Conservation (phyloP, 495 filamentous ascomycete species). For the Annulohypoxylon maeteangense region DNA sequence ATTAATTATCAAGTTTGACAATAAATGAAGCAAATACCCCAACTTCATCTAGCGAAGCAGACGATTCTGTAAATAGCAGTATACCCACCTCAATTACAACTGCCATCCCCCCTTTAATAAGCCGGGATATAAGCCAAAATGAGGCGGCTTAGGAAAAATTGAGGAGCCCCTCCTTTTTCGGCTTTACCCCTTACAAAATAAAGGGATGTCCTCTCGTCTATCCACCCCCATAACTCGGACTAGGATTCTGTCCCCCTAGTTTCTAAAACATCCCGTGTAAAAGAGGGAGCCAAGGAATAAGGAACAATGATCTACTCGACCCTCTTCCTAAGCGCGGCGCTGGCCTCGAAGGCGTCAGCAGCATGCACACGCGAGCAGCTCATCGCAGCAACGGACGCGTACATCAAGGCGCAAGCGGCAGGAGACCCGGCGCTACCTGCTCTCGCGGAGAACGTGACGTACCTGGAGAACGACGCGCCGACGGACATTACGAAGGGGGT, state of each 20-base stretch:
- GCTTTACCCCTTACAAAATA: conserved; percentile 32
- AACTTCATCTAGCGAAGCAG: not conserved
- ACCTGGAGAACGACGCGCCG: conserved; percentile 47
- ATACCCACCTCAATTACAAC: conserved; percentile 19
- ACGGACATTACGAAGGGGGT: conserved; percentile 44
- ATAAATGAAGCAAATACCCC: not conserved
- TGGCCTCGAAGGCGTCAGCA: conserved; percentile 37
- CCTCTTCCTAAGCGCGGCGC: conserved; percentile 22
- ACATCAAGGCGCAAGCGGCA: conserved; percentile 40
- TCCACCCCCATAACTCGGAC: not conserved
- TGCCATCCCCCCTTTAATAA: conserved; percentile 34
- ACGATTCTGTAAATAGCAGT: not conserved
- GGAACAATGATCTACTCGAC: conserved; percentile 28
- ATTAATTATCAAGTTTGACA: not conserved
- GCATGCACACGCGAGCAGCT: conserved; percentile 41
- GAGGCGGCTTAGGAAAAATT: conserved; percentile 34
- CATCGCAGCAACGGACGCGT: conserved; percentile 38
- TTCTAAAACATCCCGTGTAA: not conserved
- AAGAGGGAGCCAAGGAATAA: not conserved
- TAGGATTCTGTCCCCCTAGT: not conserved
- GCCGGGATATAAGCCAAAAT: conserved; percentile 46
- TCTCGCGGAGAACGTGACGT: conserved; percentile 37
- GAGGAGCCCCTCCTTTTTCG: conserved; percentile 35
- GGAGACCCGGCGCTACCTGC: conserved; percentile 24
- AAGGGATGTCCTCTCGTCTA: conserved; percentile 6